phyloP scores from a whole-genome alignment of 2,329 filamentous ascomycete species.

The Lecanoromycetidae sp. region DNA sequence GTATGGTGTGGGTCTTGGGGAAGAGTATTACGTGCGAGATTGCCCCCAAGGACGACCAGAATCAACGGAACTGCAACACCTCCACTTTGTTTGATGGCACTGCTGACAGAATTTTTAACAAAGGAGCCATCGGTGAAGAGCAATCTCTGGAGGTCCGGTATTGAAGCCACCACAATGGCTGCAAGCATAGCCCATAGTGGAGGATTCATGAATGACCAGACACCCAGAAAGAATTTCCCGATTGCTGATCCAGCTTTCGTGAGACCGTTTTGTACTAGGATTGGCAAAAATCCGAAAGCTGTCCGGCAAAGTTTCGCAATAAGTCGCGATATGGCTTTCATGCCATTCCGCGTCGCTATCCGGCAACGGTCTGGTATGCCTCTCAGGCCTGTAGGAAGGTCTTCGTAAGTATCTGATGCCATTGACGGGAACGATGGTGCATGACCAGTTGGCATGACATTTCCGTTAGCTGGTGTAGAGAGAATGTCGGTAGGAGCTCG shows the following conservation, averaged over 20 bases:
- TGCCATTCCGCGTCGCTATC: constrained; percentile 5
- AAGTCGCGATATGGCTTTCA: constrained; percentile 11
- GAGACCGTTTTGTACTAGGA: constrained; percentile 39
- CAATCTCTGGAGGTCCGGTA: constrained; percentile 65
- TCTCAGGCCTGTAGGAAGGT: constrained; percentile 16
- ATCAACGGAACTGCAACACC: constrained; percentile 91
- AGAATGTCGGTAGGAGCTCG: constrained; percentile 21
- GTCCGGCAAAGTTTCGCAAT: background rate
- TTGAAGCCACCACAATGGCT: constrained; percentile 80
- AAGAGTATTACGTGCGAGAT: constrained; percentile 82
- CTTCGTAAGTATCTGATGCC: constrained; percentile 25
- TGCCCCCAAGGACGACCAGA: constrained; percentile 86
- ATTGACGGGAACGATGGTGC: constrained; percentile 54
- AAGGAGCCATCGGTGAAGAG: constrained; percentile 89
- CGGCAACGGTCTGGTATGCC: background rate
- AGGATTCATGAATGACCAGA: constrained; percentile 96
- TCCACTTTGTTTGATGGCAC: constrained; percentile 71
- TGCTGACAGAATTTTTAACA: constrained; percentile 82
- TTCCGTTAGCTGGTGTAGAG: constrained; percentile 38
- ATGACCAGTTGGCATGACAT: constrained; percentile 30
- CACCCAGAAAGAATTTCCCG: constrained; percentile 48
- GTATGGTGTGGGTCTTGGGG: constrained; percentile 54
- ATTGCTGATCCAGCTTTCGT: constrained; percentile 31
- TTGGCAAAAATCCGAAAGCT: constrained; percentile 41
- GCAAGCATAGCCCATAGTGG: constrained; percentile 93